Percentiles rank a stretch among this genome's conserved stretches.
phyloP scores from a whole-genome alignment of 345 rosid genomes.

The Ricinus communis region DNA sequence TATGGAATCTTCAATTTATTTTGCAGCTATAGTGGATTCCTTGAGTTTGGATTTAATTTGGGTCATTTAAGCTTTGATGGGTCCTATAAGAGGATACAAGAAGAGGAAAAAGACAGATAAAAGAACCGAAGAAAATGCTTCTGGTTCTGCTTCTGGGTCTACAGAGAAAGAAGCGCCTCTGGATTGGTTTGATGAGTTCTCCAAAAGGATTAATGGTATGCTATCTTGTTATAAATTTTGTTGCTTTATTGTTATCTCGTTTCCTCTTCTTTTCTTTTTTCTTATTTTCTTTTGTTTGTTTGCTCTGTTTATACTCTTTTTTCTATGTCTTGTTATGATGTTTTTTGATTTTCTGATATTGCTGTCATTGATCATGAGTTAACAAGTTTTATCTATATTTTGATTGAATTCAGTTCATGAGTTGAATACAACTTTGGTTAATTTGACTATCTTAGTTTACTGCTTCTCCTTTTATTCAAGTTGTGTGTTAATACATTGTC shows the following conservation, averaged over 20 bases:
- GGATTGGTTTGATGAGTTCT: slow-evolving; percentile 55
- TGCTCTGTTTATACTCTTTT: neutral
- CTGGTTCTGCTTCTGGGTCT: slow-evolving; percentile 34
- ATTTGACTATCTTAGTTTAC: slow-evolving; percentile 8
- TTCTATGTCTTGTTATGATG: neutral
- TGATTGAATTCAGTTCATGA: slow-evolving; percentile 16
- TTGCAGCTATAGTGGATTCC: slow-evolving; percentile 20
- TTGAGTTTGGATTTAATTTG: slow-evolving; percentile 33
- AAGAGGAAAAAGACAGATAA: slow-evolving; percentile 37
- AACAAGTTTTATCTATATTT: slow-evolving; percentile 14
- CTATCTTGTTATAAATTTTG: slow-evolving; percentile 14
- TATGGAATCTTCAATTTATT: slow-evolving; percentile 6
- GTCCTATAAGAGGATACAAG: slow-evolving; percentile 44
- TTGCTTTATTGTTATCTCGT: neutral
- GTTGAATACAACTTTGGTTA: slow-evolving; percentile 19
- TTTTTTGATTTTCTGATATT: slow-evolving; percentile 11
- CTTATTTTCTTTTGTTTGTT: neutral
- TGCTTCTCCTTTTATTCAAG: slow-evolving; percentile 14
- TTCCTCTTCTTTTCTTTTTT: no score
- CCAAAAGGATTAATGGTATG: slow-evolving; percentile 44
- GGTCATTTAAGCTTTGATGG: slow-evolving; percentile 38
- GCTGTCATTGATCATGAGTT: slow-evolving; percentile 23
- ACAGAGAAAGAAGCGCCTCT: slow-evolving; percentile 39
- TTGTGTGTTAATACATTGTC: slow-evolving; percentile 18
- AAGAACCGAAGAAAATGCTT: slow-evolving; percentile 34